These are phyloP conservation scores for Wickerhamiella allomyrinae DNA, from an alignment of 805 yeast species.

Conservation along the genomic window DNA sequence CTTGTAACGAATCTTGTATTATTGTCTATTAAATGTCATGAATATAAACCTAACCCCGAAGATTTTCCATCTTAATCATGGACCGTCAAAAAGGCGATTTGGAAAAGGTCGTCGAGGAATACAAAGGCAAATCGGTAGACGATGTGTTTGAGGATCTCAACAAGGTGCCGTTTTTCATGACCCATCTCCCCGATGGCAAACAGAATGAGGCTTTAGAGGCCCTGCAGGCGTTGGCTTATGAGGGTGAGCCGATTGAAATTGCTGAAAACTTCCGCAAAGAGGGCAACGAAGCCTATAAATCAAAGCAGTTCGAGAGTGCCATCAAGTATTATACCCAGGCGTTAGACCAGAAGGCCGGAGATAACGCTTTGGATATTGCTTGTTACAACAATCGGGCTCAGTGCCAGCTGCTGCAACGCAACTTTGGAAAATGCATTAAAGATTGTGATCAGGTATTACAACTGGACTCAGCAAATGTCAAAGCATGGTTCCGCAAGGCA, in stretches of 20 bases:
- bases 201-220: constrained; percentile 66
- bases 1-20: no score
- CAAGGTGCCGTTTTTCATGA: constrained; percentile 88
- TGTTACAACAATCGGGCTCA: constrained; percentile 78
- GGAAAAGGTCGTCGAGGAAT: constrained; percentile 16
- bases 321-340: constrained; percentile 69
- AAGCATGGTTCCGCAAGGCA: constrained; percentile 77
- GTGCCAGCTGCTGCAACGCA: constrained; percentile 70
- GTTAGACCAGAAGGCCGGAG: constrained; percentile 47
- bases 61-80: background rate
- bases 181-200: constrained; percentile 51
- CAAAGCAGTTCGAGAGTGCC: constrained; percentile 61
- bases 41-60: background rate
- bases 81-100: constrained; percentile 14
- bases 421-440: constrained; percentile 72
- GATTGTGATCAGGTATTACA: constrained; percentile 64
- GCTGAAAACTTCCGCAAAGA: constrained; percentile 83
- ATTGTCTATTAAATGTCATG: no score
- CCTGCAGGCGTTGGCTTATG: constrained; percentile 77
- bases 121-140: constrained; percentile 48
- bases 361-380: constrained; percentile 29
- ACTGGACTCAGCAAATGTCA: constrained; percentile 47
- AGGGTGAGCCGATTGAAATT: constrained; percentile 87
- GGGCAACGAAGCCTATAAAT: constrained; percentile 76
- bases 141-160: constrained; percentile 68